phyloP scores from a whole-genome alignment of 2,329 filamentous ascomycete genomes.

The Apiospora sp. region DNA sequence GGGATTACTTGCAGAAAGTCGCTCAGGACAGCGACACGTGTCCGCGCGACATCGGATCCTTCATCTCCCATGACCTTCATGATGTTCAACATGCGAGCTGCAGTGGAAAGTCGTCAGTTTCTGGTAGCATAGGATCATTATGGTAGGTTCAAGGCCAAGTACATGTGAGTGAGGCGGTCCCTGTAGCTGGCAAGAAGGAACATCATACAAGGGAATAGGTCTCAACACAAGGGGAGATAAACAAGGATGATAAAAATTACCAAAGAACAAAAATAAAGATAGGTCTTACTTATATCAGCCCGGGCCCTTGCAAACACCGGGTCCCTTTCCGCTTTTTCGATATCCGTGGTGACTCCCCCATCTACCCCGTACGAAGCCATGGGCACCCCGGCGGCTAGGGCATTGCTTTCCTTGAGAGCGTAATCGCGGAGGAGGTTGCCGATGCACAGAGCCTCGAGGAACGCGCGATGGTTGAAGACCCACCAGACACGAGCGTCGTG shows the following conservation, averaged over 20 bases:
- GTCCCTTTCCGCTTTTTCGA: conserved; percentile 53
- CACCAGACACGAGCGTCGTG: conserved; percentile 82
- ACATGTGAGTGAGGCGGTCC: not conserved
- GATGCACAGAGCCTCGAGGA: conserved; percentile 77
- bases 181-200: not conserved
- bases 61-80: conserved; percentile 66
- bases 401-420: conserved; percentile 50
- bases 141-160: not conserved
- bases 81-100: conserved; percentile 70
- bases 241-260: conserved; percentile 24
- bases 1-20: conserved; percentile 53
- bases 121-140: not conserved
- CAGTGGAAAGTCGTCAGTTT: conserved; percentile 27
- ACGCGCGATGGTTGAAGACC: conserved; percentile 84
- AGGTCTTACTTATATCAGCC: conserved; percentile 65
- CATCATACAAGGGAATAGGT: not conserved
- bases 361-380: not conserved
- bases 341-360: conserved; percentile 41
- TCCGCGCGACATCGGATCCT: conserved; percentile 66
- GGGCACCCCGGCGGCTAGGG: not conserved
- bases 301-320: conserved; percentile 67
- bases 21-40: conserved; percentile 65
- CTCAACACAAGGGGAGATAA: conserved; percentile 18
- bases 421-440: conserved; percentile 64
- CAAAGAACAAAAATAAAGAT: not conserved